Evolutionary conservation across 805 yeast species (phyloP), one percentile per base, ranked within the genome.

Genomic region (Saccharomycopsis lassenensis): DNA sequence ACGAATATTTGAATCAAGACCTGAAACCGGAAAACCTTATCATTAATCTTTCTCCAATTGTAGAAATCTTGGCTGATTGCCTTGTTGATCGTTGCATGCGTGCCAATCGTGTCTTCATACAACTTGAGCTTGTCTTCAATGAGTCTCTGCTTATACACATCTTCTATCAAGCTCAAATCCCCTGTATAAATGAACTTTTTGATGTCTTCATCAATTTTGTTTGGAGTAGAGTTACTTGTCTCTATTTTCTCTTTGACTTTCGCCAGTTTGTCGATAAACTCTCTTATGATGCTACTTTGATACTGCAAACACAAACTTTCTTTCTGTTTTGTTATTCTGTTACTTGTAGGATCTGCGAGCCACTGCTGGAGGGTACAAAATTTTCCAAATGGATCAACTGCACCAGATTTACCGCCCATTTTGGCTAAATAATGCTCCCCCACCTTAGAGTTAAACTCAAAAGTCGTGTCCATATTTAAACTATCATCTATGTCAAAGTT

Each of bases 1-100:
- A 40, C 33, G 29, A 19, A 37, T 5, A 40, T 37, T 22, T 40
- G 44, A 4, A 40, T 14, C n/a, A 40, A 12, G 15, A 27, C 29
- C 12, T 36, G 38, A 17, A 40, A 22, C 23, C 38, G 16, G 35
- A 33, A 40, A 12, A 25, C 21, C 12, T 18, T 23, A 31, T 40
- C 44, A 16, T 24, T 17, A 7, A 14, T 5, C 25, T 34, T 36
- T 26, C 24, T 31, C 18, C 24, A 29, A 4, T 36, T 30, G 18
- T 26, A 33, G 3, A 21, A 8, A 24, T 25, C 31, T 12, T 18
- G 18, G 29, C 21, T 26, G 12, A n/a, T n/a, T n/a, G n/a, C n/a
- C n/a, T n/a, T n/a, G n/a, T n/a, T 23, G 25, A 11, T n/a, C n/a
- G 11, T 23, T 11, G 25, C 25, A 23, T 23, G 25, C 11, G 25